Evolutionary conservation across 306 rosid species (phyloP), one percentile per base, ranked within the genome.

Genomic region (Begonia peltatifolia): DNA sequence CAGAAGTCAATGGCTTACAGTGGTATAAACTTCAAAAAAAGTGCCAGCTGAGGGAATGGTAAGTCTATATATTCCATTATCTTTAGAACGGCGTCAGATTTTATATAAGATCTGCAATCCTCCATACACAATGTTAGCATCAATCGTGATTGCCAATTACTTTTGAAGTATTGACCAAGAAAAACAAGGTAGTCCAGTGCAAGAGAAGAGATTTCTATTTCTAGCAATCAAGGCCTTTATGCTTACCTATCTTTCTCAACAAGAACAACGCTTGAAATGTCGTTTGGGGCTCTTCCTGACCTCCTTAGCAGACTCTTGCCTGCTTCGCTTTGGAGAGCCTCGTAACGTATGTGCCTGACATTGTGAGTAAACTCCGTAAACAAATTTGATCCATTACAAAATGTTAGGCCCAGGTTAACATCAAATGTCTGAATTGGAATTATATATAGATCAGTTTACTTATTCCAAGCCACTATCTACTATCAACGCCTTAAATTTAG

Each of bases 271-370:
- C 95, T 89, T 13, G 97, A 89, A 60, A 89, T 82, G 64, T 89
- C 97, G 74, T 89, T 87, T 54, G 97, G 94, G 49, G 84, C 87
- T 78, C 94, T 85, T 67, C 97, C 95, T 0, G 95, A 89, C 69
- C 97, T 89, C 71, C 63, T 58, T 14, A 89, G 81, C 62, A 89
- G 72, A 61, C 73, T 76, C 75, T 73, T 82, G 52, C 97, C 97
- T 0, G 82, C 85, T 57, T 89, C 97, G 57, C 97, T 85, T 71
- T 89, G 97, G 64, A 89, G 95, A 74, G 97, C 56, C 57, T 85
- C 94, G 53, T 68, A 82, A 63, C 97, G 81, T 50, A 89, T 83
- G 46, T 63, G 63, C 67, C 97, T 89, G 78, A 47, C 52, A 70
- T 60, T 52, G n/a, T 1, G 54, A 12, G 46, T 17, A 10, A 56